Evolutionary conservation across 352 stramenopile genomes (phyloP).

Genomic region (Proteromonas lacertae): DNA sequence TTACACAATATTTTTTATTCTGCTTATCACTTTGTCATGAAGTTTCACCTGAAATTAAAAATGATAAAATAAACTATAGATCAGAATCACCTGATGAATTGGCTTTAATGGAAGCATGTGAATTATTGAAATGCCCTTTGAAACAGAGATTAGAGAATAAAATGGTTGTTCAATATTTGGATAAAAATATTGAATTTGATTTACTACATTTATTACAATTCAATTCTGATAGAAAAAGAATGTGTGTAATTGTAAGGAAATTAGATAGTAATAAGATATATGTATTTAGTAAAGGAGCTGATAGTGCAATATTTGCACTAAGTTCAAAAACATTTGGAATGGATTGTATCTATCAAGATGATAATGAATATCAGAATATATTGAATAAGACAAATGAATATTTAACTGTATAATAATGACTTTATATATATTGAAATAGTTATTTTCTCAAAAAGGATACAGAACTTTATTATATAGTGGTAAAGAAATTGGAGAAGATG

Average conservation of each 20-base stretch:
- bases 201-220: conserved; percentile 88
- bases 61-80: conserved; percentile 10
- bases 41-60: conserved; percentile 72
- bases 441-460: too few relatives aligned
- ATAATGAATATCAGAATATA: too few relatives aligned
- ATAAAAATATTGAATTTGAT: conserved; percentile 8
- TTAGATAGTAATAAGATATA: not conserved
- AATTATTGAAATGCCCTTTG: conserved; percentile 10
- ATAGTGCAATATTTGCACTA: conserved; percentile 8
- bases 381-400: too few relatives aligned
- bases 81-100: conserved; percentile 10
- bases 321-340: too few relatives aligned
- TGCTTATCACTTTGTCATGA: conserved; percentile 51
- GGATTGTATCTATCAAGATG: too few relatives aligned
- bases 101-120: conserved; percentile 10
- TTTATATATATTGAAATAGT: too few relatives aligned
- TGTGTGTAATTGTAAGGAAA: conserved; percentile 73
- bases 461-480: too few relatives aligned
- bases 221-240: conserved; percentile 82
- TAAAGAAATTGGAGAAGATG: too few relatives aligned
- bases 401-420: too few relatives aligned
- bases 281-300: conserved; percentile 10
- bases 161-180: conserved; percentile 1
- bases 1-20: conserved; percentile 17
- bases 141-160: not conserved